These are phyloP conservation scores for Microascus cirrosus DNA, from an alignment of 2,329 filamentous ascomycete species.

Conservation along the genomic window DNA sequence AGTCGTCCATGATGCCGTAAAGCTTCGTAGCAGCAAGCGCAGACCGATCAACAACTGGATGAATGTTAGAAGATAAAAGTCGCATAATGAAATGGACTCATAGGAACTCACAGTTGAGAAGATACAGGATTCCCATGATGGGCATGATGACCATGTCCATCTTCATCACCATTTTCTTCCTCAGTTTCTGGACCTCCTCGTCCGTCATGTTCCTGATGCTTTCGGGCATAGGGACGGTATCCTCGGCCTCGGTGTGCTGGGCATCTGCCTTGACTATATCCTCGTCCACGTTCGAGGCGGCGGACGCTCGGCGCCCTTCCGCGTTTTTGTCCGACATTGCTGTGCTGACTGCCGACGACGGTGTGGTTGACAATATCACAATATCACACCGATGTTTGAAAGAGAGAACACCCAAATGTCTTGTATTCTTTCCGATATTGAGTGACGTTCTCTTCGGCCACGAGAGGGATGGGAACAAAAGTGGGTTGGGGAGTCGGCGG, in stretches of 20 bases:
- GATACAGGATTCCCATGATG: conserved; percentile 22
- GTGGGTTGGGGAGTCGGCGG: too few relatives aligned
- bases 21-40: conserved; percentile 25
- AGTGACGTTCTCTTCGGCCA: too few relatives aligned
- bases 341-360: too few relatives aligned
- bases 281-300: neutral
- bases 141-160: conserved; percentile 12
- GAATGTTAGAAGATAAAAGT: neutral
- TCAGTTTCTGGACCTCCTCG: conserved; percentile 7
- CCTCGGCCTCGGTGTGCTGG: conserved; percentile 1
- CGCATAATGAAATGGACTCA: too few relatives aligned
- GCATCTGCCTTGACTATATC: neutral
- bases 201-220: conserved; percentile 8
- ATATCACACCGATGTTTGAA: too few relatives aligned
- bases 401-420: too few relatives aligned
- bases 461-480: too few relatives aligned
- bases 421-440: too few relatives aligned
- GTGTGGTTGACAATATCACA: neutral
- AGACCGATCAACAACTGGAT: conserved; percentile 21
- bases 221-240: conserved; percentile 8
- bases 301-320: neutral
- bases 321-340: neutral
- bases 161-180: conserved; percentile 12
- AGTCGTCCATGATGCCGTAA: conserved; percentile 25
- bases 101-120: conserved; percentile 18